Percentiles rank a stretch among this genome's conserved stretches.
Conservation (phyloP, 1,139 yeast genomes). For the Oligophagozyma castellii region DNA sequence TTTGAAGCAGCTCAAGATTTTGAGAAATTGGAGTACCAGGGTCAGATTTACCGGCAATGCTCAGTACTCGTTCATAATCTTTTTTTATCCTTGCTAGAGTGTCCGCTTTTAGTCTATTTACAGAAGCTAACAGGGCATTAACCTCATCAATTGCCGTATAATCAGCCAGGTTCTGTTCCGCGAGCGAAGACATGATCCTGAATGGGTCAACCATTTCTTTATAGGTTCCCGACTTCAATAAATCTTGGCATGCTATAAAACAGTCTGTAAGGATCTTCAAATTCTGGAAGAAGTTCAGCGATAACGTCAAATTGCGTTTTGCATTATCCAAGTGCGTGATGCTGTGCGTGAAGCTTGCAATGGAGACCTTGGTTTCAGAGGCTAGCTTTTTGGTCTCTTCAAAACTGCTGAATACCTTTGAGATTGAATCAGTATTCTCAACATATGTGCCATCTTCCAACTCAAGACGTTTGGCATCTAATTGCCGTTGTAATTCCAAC, state of each 20-base stretch:
- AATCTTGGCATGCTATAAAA: slow-evolving; percentile 45
- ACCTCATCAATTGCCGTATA: slow-evolving; percentile 79
- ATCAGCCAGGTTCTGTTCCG: slow-evolving; percentile 55
- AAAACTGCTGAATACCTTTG: slow-evolving; percentile 28
- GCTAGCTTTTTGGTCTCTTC: slow-evolving; percentile 37
- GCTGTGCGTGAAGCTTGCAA: slow-evolving; percentile 57
- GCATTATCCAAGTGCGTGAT: slow-evolving; percentile 70
- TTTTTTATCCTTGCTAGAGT: slow-evolving; percentile 60
- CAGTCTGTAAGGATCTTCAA: slow-evolving; percentile 79
- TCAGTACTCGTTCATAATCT: slow-evolving; percentile 41
- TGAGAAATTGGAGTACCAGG: slow-evolving; percentile 1
- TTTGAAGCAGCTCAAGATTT: slow-evolving; percentile 10
- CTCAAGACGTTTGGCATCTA: slow-evolving; percentile 15
- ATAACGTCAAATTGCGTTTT: slow-evolving; percentile 65
- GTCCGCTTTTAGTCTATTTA: slow-evolving; percentile 49
- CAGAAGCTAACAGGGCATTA: slow-evolving; percentile 50
- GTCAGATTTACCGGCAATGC: slow-evolving; percentile 16
- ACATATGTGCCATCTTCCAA: slow-evolving; percentile 8
- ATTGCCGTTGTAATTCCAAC: slow-evolving; percentile 24
- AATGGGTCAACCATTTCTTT: slow-evolving; percentile 53
- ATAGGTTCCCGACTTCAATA: slow-evolving; percentile 40
- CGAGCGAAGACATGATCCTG: slow-evolving; percentile 66
- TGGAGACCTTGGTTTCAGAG: slow-evolving; percentile 44
- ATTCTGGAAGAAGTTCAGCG: slow-evolving; percentile 78
- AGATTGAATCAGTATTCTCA: slow-evolving; percentile 6